Conservation (phyloP, 192 early-diverging fungal genomes). For the Umbelopsis sp. region DNA sequence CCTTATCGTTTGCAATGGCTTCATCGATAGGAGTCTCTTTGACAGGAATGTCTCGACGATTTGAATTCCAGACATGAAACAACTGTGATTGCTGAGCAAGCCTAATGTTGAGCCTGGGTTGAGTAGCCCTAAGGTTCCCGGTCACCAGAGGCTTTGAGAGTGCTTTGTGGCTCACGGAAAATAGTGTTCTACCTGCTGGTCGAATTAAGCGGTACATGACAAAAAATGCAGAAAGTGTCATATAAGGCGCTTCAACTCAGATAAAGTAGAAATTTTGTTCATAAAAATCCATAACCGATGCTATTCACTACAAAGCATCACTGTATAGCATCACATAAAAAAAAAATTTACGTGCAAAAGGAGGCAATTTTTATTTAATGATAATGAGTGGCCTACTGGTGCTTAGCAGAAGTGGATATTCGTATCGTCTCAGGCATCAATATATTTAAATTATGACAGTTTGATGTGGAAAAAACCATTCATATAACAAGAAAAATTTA, state of each 20-base stretch:
- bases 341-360: no score
- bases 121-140: background rate
- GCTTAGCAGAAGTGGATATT: no score
- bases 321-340: no score
- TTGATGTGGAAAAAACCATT: no score
- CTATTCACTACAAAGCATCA: no score
- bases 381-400: no score
- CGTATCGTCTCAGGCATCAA: no score
- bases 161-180: background rate
- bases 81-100: background rate
- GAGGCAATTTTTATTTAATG: no score
- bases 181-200: background rate
- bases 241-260: background rate
- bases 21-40: background rate
- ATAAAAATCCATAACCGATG: no score
- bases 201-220: slow-evolving; percentile 1
- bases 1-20: background rate
- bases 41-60: background rate
- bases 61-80: background rate
- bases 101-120: background rate
- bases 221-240: background rate
- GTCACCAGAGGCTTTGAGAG: background rate
- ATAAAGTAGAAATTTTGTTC: no score
- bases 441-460: no score
- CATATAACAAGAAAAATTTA: no score